phyloP scores from a whole-genome alignment of 331 rosid genomes.

The Dryas integrifolia region DNA sequence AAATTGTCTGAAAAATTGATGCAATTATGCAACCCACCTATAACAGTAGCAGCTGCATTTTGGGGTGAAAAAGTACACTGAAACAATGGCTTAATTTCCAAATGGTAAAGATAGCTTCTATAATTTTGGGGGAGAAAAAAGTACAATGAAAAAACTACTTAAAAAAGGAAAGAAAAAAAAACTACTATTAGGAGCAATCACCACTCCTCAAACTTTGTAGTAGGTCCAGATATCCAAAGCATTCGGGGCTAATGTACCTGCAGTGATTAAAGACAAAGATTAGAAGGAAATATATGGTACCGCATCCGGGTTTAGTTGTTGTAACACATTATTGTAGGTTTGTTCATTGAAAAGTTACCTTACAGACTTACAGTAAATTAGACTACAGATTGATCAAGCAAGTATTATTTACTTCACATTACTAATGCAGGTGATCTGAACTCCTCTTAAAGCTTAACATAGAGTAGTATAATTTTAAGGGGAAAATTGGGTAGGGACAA shows the following conservation, averaged over 20 bases:
- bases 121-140: not conserved
- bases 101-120: too few relatives aligned
- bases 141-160: not conserved
- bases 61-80: too few relatives aligned
- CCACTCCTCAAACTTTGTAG: constrained; percentile 64
- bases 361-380: not conserved
- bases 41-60: not conserved
- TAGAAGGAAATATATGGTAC: not conserved
- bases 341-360: not conserved
- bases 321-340: too few relatives aligned
- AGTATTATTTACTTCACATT: too few relatives aligned
- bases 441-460: too few relatives aligned
- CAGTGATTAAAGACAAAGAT: constrained; percentile 15
- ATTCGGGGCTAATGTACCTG: constrained; percentile 65
- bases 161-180: not conserved
- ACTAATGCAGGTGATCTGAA: too few relatives aligned
- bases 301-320: not conserved
- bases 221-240: constrained; percentile 66
- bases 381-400: not conserved
- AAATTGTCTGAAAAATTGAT: too few relatives aligned
- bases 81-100: too few relatives aligned
- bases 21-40: too few relatives aligned
- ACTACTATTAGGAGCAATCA: constrained; percentile 42
- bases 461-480: too few relatives aligned
- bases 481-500: too few relatives aligned